A percentile compares a stretch with the other conserved stretches of the same genome.
Conservation (phyloP, 2,329 filamentous ascomycete species). For the Aspergillus cejpii region DNA sequence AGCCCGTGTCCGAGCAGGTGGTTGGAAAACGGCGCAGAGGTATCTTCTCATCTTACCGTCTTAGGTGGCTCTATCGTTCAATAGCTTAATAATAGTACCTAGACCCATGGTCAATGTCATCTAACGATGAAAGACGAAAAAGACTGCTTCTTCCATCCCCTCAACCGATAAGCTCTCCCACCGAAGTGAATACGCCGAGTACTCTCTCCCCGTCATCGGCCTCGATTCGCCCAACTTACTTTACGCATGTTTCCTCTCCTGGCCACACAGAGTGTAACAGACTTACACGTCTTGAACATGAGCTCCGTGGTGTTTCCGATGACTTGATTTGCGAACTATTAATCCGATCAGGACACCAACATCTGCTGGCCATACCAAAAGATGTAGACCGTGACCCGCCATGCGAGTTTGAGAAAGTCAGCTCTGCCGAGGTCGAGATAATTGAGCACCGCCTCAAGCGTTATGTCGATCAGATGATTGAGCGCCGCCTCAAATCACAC, state of each 20-base stretch:
- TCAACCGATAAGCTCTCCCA: conserved; percentile 11
- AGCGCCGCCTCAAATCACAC: conserved; percentile 8
- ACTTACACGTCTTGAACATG: conserved; percentile 12
- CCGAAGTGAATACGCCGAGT: conserved; percentile 18
- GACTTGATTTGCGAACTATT: conserved; percentile 13
- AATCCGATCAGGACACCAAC: conserved; percentile 12
- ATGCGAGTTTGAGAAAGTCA: conserved; percentile 7
- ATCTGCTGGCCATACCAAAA: conserved; percentile 14
- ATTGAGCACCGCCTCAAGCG: conserved; percentile 11
- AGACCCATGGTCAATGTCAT: conserved; percentile 11
- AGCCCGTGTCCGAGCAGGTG: conserved; percentile 5
- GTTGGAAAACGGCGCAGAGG: conserved; percentile 17
- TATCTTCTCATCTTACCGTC: conserved; percentile 10
- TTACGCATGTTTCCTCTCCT: conserved; percentile 12
- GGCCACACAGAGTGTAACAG: conserved; percentile 4
- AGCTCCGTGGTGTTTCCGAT: conserved; percentile 15
- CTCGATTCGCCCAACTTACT: conserved; percentile 14
- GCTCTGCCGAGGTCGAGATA: conserved; percentile 5
- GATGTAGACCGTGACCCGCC: conserved; percentile 8
- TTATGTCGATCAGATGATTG: conserved; percentile 10
- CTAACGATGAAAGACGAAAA: conserved; percentile 11
- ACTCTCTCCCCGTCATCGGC: conserved; percentile 10
- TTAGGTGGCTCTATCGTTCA: conserved; percentile 8
- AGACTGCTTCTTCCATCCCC: conserved; percentile 13
- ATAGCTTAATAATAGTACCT: conserved; percentile 12